These are phyloP conservation scores for Picochlorum sp. DNA, from an alignment of 139 green algal genomes.

Conservation along the genomic window DNA sequence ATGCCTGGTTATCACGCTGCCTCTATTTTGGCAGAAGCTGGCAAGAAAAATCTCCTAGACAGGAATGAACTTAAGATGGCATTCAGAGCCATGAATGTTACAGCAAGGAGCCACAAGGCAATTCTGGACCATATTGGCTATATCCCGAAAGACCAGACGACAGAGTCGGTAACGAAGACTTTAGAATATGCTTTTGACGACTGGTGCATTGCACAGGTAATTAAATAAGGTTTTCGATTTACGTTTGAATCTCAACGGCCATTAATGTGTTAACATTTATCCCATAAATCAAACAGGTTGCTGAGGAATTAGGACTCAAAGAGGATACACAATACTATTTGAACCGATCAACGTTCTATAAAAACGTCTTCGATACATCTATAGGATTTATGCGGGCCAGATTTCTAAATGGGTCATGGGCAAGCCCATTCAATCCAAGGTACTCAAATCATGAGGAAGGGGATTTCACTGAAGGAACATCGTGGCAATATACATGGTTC, in stretches of 20 bases:
- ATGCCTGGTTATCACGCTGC: slow-evolving; percentile 6
- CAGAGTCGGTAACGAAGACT: not conserved
- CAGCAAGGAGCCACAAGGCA: not conserved
- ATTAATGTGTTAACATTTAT: no score
- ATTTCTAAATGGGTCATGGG: not conserved
- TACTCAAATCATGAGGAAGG: not conserved
- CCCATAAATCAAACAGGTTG: no score
- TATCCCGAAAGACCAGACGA: not conserved
- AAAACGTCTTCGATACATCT: not conserved
- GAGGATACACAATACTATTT: no score
- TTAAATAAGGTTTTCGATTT: not conserved
- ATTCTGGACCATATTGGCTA: not conserved
- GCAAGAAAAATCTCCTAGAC: not conserved
- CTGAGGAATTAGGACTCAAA: no score
- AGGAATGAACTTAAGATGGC: not conserved
- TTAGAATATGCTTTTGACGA: slow-evolving; percentile 1
- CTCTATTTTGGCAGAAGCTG: not conserved
- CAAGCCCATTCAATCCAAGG: not conserved
- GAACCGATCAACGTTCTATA: not conserved
- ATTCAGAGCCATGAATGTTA: not conserved
- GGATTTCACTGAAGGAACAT: slow-evolving; percentile 5
- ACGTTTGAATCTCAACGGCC: not conserved
- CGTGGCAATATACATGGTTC: slow-evolving; percentile 5
- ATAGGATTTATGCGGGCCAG: slow-evolving; percentile 2
- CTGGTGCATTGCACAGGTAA: slow-evolving; percentile 1